Evolutionary conservation across 805 yeast species (phyloP), one percentile per base, ranked within the genome.

Genomic region (Barnettozyma populi): DNA sequence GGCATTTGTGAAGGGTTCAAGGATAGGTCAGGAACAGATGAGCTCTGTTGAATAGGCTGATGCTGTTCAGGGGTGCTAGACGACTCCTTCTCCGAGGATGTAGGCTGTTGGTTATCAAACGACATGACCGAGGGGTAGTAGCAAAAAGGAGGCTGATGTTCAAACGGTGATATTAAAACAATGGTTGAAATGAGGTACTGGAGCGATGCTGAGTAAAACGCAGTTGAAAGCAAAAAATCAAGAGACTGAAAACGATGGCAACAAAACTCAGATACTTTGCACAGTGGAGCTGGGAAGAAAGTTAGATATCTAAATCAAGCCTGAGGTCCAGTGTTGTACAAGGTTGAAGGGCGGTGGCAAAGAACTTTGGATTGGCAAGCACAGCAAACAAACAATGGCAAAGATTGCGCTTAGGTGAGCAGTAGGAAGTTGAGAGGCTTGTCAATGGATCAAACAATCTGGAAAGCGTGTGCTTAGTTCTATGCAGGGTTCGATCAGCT

Each of bases 61-160:
- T 31, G 45, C 31, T 42, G 49, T n/a, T 47, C 49, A 18, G 49
- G 49, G 24, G 49, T 37, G 7, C 23, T 14, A 2, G 49, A 43
- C 4, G 49, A 37, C 14, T 47, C 49, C 32, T 47, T 46, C 43
- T 45, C 42, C 7, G 42, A 24, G 20, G 25, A 16, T 10, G 34
- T 19, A n/a, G 25, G 34, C 16, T 42, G 45, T 20, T 46, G 45
- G 18, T 37, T 46, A 35, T 46, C 49, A 27, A 46, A 46, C 5
- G 46, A 43, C 23, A 41, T 41, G 37, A n/a, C 25, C 6, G 45
- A 36, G 36, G 31, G 10, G 24, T 14, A n/a, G 24, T 3, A 16
- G 16, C 18, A 16, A 16, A 18, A 35, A 14, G 18, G 7, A 35
- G 11, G 14, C 18, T 8, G 21, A n/a, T 18, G 13, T 16, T 19